phyloP scores from a whole-genome alignment of 257 asterid species.

The Solanum chaucha region DNA sequence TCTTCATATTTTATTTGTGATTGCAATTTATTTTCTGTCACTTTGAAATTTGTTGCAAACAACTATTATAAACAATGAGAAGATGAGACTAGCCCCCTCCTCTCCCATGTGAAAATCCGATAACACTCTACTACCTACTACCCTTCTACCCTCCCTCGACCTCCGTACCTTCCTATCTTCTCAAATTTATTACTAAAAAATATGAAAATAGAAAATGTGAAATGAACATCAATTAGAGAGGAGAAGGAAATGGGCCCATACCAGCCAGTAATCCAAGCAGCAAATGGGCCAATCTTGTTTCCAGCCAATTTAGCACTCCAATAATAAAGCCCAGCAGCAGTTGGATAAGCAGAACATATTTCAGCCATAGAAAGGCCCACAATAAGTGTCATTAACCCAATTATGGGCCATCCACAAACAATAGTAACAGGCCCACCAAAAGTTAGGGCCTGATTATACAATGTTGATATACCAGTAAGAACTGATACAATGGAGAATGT shows the following conservation, averaged over 20 bases:
- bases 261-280: conserved; percentile 65
- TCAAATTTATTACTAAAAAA: background rate
- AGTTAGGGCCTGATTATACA: conserved; percentile 30
- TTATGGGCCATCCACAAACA: conserved; percentile 55
- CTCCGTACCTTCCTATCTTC: background rate
- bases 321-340: conserved; percentile 52
- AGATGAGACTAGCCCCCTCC: background rate
- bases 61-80: background rate
- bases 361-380: conserved; percentile 52
- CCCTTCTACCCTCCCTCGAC: background rate
- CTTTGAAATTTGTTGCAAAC: background rate
- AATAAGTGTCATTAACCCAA: conserved; percentile 26
- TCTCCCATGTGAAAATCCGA: background rate
- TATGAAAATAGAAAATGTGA: background rate
- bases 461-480: conserved; percentile 31
- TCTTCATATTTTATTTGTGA: background rate
- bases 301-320: conserved; percentile 52
- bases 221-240: background rate
- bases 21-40: background rate
- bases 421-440: conserved; percentile 27
- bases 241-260: background rate
- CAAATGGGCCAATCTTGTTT: conserved; percentile 33
- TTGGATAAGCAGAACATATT: conserved; percentile 66
- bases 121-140: background rate
- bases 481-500: conserved; percentile 43